Evolutionary conservation across 805 yeast species (phyloP).

Genomic region (Saccharomycopsis synnaedendra): DNA sequence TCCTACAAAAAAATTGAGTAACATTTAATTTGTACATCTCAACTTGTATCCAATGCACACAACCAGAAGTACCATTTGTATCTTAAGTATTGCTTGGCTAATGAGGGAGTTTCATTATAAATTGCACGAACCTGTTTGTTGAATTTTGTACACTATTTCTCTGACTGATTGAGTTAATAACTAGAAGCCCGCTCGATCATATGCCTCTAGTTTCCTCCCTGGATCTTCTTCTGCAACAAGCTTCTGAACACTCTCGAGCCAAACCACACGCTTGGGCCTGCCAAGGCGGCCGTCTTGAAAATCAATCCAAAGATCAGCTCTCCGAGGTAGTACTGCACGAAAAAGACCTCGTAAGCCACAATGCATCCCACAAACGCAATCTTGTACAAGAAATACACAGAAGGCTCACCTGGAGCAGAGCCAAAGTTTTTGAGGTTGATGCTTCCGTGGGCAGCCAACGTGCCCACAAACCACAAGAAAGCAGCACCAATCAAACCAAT

Average conservation of each 20-base stretch:
- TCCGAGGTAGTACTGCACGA: conserved; percentile 46
- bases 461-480: conserved; percentile 9
- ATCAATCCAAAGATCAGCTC: conserved; percentile 52
- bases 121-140: too few relatives aligned
- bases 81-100: too few relatives aligned
- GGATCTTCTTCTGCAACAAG: conserved; percentile 18
- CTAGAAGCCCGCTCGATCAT: not conserved
- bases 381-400: conserved; percentile 24
- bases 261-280: conserved; percentile 41
- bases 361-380: conserved; percentile 38
- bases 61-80: too few relatives aligned
- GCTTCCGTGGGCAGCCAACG: conserved; percentile 7
- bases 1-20: too few relatives aligned
- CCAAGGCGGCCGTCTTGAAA: conserved; percentile 34
- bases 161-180: too few relatives aligned
- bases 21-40: too few relatives aligned
- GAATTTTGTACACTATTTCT: too few relatives aligned
- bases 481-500: conserved; percentile 3
- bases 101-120: too few relatives aligned
- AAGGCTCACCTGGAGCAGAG: conserved; percentile 23
- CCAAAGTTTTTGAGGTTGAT: conserved; percentile 24
- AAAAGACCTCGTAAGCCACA: conserved; percentile 39
- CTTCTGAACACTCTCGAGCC: conserved; percentile 59
- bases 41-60: too few relatives aligned
- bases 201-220: not conserved